These are phyloP conservation scores for Monosporascus cannonballus DNA, from an alignment of 2,329 filamentous ascomycete species.

Conservation along the genomic window DNA sequence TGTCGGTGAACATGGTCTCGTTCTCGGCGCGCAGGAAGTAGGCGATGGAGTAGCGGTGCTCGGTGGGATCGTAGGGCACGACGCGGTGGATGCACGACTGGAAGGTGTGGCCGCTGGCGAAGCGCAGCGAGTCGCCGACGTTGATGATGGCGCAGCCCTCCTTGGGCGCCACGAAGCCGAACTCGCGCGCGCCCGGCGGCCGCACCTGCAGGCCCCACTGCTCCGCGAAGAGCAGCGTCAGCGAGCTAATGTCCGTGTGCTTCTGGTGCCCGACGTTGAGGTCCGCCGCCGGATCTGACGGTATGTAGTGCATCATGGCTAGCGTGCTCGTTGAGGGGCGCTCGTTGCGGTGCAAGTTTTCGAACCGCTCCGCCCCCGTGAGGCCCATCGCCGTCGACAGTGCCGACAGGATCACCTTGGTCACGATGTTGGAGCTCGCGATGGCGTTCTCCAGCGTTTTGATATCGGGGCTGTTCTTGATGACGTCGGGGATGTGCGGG, in stretches of 20 bases:
- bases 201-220: constrained; percentile 53
- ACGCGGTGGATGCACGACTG: constrained; percentile 53
- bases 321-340: constrained; percentile 42
- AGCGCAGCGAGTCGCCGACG: constrained; percentile 53
- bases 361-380: constrained; percentile 38
- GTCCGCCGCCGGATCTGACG: constrained; percentile 33
- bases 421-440: constrained; percentile 43
- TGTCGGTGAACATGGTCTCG: constrained; percentile 49
- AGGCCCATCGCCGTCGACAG: constrained; percentile 43
- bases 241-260: constrained; percentile 50
- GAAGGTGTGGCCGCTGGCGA: constrained; percentile 46
- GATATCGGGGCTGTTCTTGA: constrained; percentile 43
- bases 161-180: constrained; percentile 48
- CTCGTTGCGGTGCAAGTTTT: constrained; percentile 46
- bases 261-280: constrained; percentile 47
- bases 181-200: constrained; percentile 41
- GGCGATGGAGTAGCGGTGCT: constrained; percentile 54
- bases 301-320: constrained; percentile 51
- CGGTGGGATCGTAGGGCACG: constrained; percentile 42
- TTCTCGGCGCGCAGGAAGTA: constrained; percentile 54
- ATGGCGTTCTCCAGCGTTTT: constrained; percentile 43
- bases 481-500: constrained; percentile 38
- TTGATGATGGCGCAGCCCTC: constrained; percentile 48
- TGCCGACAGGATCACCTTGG: constrained; percentile 43
- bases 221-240: constrained; percentile 50